Base-by-base conservation (phyloP, 1,284 basidiomycete species). In the Mycena citricolor region DNA sequence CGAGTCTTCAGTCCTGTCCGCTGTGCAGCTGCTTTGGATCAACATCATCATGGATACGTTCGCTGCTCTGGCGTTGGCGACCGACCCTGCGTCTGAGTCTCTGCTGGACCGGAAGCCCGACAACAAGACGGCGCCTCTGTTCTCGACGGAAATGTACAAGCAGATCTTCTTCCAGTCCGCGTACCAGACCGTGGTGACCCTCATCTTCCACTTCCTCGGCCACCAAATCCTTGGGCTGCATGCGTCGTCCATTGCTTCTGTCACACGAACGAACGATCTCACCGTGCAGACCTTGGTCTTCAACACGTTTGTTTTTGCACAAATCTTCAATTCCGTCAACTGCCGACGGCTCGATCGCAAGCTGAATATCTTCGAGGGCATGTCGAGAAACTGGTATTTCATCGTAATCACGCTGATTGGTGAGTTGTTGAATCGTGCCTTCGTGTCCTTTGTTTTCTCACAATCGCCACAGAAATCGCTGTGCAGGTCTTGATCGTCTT, bases 21-120 rank as follows among this genome's bases (percentile, higher is more conserved):
- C 95, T 23, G 95, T 99, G 0, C 95, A 98, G 65, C 71, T 99
- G 24, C 81, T 99, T 16, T 99, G 95, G 93, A 90, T 95, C 63
- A 95, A 95, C 73, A 83, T 95, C 48, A 93, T 92, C 67, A 97
- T 97, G 93, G 94, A 97, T 67, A 97, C 94, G 1, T 97, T 99
- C 60, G 95, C 95, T 42, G 95, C 95, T 25, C 82, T 98, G 43
- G 95, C 95, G 10, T 81, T 99, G 40, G 94, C 95, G 16, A 99
- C 95, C 28, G 95, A 98, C 64, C 94, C 94, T 11, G 94, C 95
- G 1, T 82, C 85, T 1, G 83, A 83, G 26, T 64, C 73, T 4
- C 79, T 94, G 22, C 81, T 99, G 37, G 77, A 97, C 54, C 84
- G 94, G 58, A 90, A 91, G 66, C 95, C 95, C 2, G 93, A 97